Evolutionary conservation across 2,329 filamentous ascomycete species (phyloP).

Genomic region (Mycogone perniciosa): DNA sequence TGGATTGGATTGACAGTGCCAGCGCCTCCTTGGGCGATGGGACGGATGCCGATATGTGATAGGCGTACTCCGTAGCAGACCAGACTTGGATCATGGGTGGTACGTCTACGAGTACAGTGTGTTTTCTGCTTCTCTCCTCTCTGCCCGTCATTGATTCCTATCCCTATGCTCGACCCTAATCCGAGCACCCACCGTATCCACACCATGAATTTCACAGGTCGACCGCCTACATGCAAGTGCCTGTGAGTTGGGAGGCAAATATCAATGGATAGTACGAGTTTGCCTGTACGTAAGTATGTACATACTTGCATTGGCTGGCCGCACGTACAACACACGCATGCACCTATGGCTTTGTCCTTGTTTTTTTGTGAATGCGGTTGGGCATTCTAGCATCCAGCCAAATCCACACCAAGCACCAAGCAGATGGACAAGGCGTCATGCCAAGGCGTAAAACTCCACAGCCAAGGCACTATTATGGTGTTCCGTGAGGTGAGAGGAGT

Average conservation of each 20-base stretch:
- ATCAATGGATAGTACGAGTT: no score
- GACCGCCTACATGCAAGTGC: background rate
- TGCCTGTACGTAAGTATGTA: background rate
- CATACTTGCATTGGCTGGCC: background rate
- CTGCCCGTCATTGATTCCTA: background rate
- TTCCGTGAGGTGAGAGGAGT: background rate
- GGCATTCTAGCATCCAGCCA: background rate
- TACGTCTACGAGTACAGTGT: background rate
- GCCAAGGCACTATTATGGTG: background rate
- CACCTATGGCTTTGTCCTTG: background rate
- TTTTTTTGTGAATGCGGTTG: background rate
- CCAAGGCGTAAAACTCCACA: conserved; percentile 4
- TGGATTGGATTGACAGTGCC: background rate
- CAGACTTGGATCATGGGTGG: background rate
- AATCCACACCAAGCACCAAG: background rate
- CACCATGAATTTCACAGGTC: background rate
- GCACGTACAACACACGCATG: background rate
- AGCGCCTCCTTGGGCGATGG: conserved; percentile 4
- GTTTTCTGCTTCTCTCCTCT: background rate
- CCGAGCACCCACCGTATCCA: background rate
- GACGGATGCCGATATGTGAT: background rate
- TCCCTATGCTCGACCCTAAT: background rate
- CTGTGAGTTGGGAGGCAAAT: background rate
- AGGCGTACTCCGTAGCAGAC: background rate
- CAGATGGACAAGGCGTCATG: conserved; percentile 1